Base-by-base conservation (phyloP, 768 basidiomycete genomes). In the Multifurca ochricompacta region DNA sequence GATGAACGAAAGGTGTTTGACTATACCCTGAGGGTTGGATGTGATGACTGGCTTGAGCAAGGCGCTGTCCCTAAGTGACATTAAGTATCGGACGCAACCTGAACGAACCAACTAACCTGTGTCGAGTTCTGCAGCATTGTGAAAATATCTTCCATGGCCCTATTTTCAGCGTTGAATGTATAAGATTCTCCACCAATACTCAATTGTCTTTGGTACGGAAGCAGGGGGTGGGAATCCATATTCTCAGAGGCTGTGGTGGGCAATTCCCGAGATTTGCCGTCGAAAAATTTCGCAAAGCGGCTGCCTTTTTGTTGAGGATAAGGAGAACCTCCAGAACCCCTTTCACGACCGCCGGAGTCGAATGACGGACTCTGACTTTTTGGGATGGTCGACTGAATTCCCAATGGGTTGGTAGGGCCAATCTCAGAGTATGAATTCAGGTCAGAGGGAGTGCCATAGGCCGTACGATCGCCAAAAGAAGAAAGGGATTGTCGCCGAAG, bases 231-330 rank as follows among this genome's bases (percentile, higher is more conserved):
- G 75, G 69, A 67, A 9, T 68, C 67, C 35, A 71, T 68, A 25
- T 69, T 60, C 54, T 79, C 79, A 14, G 56, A 59, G 58, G 30
- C 13, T 4, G 16, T 16, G 39, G 62, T 63, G 13, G 82, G 81
- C 58, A 75, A 76, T 23, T 71, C 68, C 16, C 69, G 64, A 28
- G 65, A 64, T 67, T 87, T 89, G n/a, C 77, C 77, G 61, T 91
- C 88, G 59, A 91, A 91, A 68, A 90, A 89, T 65, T 90, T 91
- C 30, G 87, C 89, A 66, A 91, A 86, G 34, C 89, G 82, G 65
- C 88, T 91, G 36, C 88, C 88, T 67, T 84, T 88, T 23, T 74
- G 75, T 30, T 73, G 70, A 13, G 79, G 73, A 63, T 78, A 72
- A 30, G 77, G 74, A 25, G 74, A 73, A 23, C 71, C 71, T 48